Conservation (phyloP, 2,329 filamentous ascomycete species). For the Penicillium brasilianum region DNA sequence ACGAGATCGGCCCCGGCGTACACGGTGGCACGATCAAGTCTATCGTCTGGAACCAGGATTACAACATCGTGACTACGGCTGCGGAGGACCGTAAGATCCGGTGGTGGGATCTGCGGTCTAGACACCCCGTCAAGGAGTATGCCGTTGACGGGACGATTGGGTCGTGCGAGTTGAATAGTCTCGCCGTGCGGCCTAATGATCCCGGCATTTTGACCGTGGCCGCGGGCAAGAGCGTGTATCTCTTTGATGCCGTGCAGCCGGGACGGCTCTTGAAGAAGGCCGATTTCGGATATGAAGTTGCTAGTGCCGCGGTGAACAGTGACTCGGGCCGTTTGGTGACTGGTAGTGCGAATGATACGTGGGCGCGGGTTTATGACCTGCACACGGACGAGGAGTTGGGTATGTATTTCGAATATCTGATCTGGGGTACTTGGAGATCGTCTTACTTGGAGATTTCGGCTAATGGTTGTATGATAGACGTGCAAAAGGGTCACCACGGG, state of each 20-base stretch:
- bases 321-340: constrained; percentile 83
- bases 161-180: constrained; percentile 84
- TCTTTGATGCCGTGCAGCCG: constrained; percentile 79
- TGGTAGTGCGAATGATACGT: constrained; percentile 89
- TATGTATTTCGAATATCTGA: constrained; percentile 38
- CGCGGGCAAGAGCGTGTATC: constrained; percentile 91
- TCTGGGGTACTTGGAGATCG: too few relatives aligned
- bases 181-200: constrained; percentile 64
- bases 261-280: constrained; percentile 76
- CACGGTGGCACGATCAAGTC: constrained; percentile 93
- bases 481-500: constrained; percentile 95
- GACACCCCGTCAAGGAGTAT: constrained; percentile 75
- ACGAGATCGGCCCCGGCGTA: constrained; percentile 84
- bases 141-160: constrained; percentile 83
- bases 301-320: constrained; percentile 86
- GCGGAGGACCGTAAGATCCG: constrained; percentile 88
- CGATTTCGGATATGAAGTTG: constrained; percentile 80
- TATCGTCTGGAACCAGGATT: constrained; percentile 90
- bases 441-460: neutral
- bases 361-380: constrained; percentile 93
- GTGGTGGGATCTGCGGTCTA: constrained; percentile 88
- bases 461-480: constrained; percentile 60
- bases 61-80: constrained; percentile 87
- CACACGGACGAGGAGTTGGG: constrained; percentile 80
- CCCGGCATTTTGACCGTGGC: constrained; percentile 83